A percentile compares a stretch with the other conserved stretches of the same genome.
These are phyloP conservation scores for Fusarium musae DNA, from an alignment of 2,329 filamentous ascomycete species.

Conservation along the genomic window DNA sequence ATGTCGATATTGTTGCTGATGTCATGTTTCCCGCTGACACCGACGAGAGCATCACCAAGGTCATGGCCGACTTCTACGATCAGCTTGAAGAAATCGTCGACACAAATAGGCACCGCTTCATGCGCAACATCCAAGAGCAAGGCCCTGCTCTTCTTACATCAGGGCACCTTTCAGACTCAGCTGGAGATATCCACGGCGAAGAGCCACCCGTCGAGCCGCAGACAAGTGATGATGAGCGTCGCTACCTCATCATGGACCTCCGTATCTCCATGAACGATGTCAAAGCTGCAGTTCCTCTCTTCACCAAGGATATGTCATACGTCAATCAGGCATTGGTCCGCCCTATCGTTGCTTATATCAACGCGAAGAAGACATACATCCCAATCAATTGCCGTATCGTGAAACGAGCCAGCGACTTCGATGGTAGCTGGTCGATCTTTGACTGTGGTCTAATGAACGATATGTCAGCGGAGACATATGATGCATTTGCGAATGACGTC, in stretches of 20 bases:
- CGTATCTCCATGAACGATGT: slow-evolving; percentile 96
- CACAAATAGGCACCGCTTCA: slow-evolving; percentile 74
- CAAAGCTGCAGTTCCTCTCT: slow-evolving; percentile 90
- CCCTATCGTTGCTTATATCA: slow-evolving; percentile 98
- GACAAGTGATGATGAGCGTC: slow-evolving; percentile 67
- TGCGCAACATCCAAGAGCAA: slow-evolving; percentile 59
- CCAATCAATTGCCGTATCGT: slow-evolving; percentile 95
- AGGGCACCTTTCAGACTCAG: slow-evolving; percentile 49
- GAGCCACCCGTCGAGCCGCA: slow-evolving; percentile 8
- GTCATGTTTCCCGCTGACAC: slow-evolving; percentile 92
- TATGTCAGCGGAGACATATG: slow-evolving; percentile 90
- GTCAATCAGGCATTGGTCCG: slow-evolving; percentile 95
- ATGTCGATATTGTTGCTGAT: slow-evolving; percentile 95
- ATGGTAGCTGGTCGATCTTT: slow-evolving; percentile 94
- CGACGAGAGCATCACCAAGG: slow-evolving; percentile 89
- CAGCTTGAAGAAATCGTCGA: slow-evolving; percentile 93
- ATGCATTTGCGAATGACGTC: slow-evolving; percentile 92
- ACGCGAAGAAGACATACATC: slow-evolving; percentile 93
- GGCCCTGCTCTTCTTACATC: slow-evolving; percentile 45
- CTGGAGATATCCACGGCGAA: slow-evolving; percentile 28
- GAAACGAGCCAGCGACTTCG: slow-evolving; percentile 88
- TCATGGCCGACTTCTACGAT: slow-evolving; percentile 97
- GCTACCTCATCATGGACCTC: slow-evolving; percentile 92
- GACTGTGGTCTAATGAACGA: slow-evolving; percentile 96
- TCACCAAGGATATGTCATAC: slow-evolving; percentile 91